Percentiles rank a stretch among this genome's conserved stretches.
Evolutionary conservation across 345 rosid genomes (phyloP).

Genomic region (Acer campestre): DNA sequence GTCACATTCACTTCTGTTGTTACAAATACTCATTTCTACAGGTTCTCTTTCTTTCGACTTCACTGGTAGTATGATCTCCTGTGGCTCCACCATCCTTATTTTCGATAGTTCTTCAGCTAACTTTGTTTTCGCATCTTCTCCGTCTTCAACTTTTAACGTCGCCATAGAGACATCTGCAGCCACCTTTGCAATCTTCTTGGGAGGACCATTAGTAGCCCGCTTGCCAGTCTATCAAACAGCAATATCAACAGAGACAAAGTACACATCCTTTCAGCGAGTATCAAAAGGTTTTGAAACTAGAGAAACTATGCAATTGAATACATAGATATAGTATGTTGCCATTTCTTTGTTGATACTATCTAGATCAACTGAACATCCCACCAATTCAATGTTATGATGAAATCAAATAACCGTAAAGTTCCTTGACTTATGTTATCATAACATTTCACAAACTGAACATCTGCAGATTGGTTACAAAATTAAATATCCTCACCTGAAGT

Average conservation of each 20-base stretch:
- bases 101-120: constrained; percentile 77
- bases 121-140: constrained; percentile 54
- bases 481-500: constrained; percentile 45
- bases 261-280: constrained; percentile 5
- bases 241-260: constrained; percentile 17
- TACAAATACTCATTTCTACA: constrained; percentile 22
- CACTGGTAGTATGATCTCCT: constrained; percentile 31
- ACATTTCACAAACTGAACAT: background rate
- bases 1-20: constrained; percentile 23
- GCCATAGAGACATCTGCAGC: constrained; percentile 36
- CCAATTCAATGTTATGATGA: background rate
- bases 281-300: constrained; percentile 9
- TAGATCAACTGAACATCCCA: constrained; percentile 12
- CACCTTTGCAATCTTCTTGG: constrained; percentile 36
- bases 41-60: constrained; percentile 32
- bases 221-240: constrained; percentile 46
- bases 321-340: background rate
- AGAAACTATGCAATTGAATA: background rate
- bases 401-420: background rate
- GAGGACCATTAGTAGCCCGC: constrained; percentile 37
- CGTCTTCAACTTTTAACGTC: constrained; percentile 41
- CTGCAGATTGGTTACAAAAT: constrained; percentile 12
- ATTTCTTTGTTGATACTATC: background rate
- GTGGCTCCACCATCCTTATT: constrained; percentile 65
- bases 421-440: background rate